These are phyloP conservation scores for Pseudocercospora crystallina DNA, from an alignment of 2,329 filamentous ascomycete genomes.

Conservation along the genomic window DNA sequence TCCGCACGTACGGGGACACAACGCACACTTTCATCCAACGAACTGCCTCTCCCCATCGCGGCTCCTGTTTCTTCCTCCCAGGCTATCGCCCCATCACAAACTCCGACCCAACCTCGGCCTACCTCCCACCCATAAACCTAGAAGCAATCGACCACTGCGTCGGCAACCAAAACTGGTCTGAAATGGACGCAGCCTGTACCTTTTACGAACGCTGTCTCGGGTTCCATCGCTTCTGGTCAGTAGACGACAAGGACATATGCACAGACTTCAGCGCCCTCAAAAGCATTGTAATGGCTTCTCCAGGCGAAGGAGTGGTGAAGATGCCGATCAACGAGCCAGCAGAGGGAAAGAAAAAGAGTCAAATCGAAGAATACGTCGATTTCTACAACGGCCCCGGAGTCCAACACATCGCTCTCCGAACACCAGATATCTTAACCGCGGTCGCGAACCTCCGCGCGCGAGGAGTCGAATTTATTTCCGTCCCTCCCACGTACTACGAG, in stretches of 20 bases:
- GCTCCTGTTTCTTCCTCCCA: constrained; percentile 68
- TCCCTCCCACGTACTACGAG: constrained; percentile 83
- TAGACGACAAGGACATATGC: constrained; percentile 89
- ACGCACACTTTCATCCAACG: constrained; percentile 88
- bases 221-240: constrained; percentile 97
- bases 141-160: constrained; percentile 92
- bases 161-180: constrained; percentile 93
- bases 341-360: constrained; percentile 81
- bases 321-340: constrained; percentile 99
- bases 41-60: constrained; percentile 57
- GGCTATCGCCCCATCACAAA: constrained; percentile 62
- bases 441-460: constrained; percentile 79
- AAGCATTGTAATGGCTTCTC: constrained; percentile 83
- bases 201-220: constrained; percentile 85
- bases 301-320: constrained; percentile 78
- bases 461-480: constrained; percentile 88
- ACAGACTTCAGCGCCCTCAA: constrained; percentile 88
- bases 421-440: constrained; percentile 72
- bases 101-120: constrained; percentile 47
- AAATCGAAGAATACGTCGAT: constrained; percentile 85
- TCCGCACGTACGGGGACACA: constrained; percentile 91
- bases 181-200: constrained; percentile 68
- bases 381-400: constrained; percentile 90
- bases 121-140: constrained; percentile 65
- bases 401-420: constrained; percentile 89